Evolutionary conservation across 1,284 basidiomycete genomes (phyloP), one percentile per base, ranked within the genome.

Genomic region (Naganishia sp.): DNA sequence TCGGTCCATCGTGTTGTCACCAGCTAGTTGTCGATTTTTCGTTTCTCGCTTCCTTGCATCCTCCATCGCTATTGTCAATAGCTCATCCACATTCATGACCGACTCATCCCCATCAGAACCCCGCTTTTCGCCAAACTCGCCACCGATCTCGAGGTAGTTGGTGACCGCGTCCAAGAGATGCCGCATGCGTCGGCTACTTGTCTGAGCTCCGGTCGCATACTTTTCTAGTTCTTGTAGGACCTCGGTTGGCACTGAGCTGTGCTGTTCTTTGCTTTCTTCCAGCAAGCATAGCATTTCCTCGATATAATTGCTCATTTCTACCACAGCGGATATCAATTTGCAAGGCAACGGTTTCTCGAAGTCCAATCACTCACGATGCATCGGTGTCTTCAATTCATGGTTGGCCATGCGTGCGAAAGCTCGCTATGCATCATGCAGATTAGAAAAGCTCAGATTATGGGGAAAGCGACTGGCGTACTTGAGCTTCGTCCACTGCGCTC

Each of bases 131-230:
- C 64, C 59, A 23, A 53, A 52, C 43, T 64, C 67, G 9, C 70
- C 71, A n/a, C 74, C 72, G 15, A 75, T 70, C 59, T 75, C 74
- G 3, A 75, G 69, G 18, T 71, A 73, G 55, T 73, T 72, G 57
- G 73, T 72, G 45, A 75, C 72, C 50, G 73, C 73, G 49, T 73
- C 72, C 33, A 74, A 59, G 39, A 74, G 72, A 25, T 66, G 59
- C 25, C 48, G 13, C 59, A 61, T 61, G n/a, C 59, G 48, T 0
- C 59, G 59, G 18, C 48, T 61, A 23, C 59, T 61, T 6, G 59
- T 61, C 25, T 61, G 59, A 9, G 59, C 59, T 1, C 59, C 59
- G 11, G 23, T 49, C 15, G 36, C 59, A 48, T 61, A 61, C 42
- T 61, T 61, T 25, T 61, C 59, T 15, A 61, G 25, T 42, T 61